Evolutionary conservation across 2,329 filamentous ascomycete species (phyloP), one percentile per base, ranked within the genome.

Genomic region (Leptographium procerum): DNA sequence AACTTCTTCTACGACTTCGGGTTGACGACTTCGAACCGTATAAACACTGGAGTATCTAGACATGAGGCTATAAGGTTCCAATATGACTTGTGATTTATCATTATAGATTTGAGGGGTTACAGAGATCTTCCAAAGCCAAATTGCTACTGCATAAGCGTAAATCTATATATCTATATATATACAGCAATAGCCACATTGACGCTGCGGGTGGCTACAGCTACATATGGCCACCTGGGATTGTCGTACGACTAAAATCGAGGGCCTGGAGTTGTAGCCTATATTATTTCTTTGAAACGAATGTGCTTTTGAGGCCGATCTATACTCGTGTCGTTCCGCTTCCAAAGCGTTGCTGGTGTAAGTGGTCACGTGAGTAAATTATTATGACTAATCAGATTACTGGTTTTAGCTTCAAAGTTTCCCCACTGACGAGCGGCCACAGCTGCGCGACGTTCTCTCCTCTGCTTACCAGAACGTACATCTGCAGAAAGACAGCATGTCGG

Each of bases 401-500:
- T 9, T n/a, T 24, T 19, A n/a, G 36, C 53, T 53, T 16, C 40
- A 14, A 14, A 52, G 33, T 43, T 55, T 55, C 53, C 53, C 53
- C 53, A 55, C 53, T 19, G 31, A 52, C 50, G 29, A 29, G n/a
- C 51, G 33, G 26, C 26, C 52, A 31, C 52, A 14, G 52, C 34
- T 56, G 26, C n/a, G 33, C n/a, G n/a, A 40, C 33, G 22, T 10
- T 22, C 26, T 22, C 26, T 14, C n/a, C 29, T 34, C 29, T 16
- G 16, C 28, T 31, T 34, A 52, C 16, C 40, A 9, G 51, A 19
- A 28, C 52, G 55, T 57, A 56, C 57, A 64, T 14, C 14, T 22
- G 19, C 16, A 16, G 29, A 54, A n/a, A 45, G 31, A 19, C 57
- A 45, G 45, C 57, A 83, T 83, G 80, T 83, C 81, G 66, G 81